Evolutionary conservation across 805 yeast species (phyloP).

Genomic region (Komagataella pastoris): DNA sequence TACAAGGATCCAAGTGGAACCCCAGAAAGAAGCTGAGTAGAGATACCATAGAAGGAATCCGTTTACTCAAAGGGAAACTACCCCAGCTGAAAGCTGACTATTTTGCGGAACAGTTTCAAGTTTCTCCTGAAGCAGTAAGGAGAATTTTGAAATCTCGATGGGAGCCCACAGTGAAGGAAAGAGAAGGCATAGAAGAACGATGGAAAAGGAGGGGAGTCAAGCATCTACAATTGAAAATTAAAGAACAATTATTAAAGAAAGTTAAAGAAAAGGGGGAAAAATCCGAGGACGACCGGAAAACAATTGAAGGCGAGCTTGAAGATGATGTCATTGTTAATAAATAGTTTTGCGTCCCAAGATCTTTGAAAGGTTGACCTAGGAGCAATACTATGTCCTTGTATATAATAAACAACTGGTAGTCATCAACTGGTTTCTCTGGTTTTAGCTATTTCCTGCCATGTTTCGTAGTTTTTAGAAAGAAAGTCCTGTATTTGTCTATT

Average conservation of each 20-base stretch:
- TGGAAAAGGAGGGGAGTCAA: conserved; percentile 38
- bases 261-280: not conserved
- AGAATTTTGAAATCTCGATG: conserved; percentile 69
- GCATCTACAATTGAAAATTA: conserved; percentile 1
- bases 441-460: conserved; percentile 12
- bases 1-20: conserved; percentile 45
- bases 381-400: not conserved
- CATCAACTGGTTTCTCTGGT: not conserved
- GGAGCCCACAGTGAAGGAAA: conserved; percentile 51
- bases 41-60: conserved; percentile 52
- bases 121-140: conserved; percentile 75
- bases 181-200: conserved; percentile 27
- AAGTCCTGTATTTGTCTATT: conserved; percentile 12
- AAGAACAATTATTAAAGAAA: not conserved
- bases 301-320: not conserved
- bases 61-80: conserved; percentile 35
- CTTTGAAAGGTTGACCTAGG: not conserved
- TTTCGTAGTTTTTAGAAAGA: conserved; percentile 9
- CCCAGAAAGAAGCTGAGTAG: conserved; percentile 59
- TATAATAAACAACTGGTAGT: not conserved
- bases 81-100: conserved; percentile 50
- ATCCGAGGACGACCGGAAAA: not conserved
- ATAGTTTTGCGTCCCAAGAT: not conserved
- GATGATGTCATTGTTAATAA: not conserved
- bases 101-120: conserved; percentile 47